Percentiles rank a stretch among this genome's conserved stretches.
Evolutionary conservation across 306 rosid species (phyloP).

Genomic region (Rosa lucieae): DNA sequence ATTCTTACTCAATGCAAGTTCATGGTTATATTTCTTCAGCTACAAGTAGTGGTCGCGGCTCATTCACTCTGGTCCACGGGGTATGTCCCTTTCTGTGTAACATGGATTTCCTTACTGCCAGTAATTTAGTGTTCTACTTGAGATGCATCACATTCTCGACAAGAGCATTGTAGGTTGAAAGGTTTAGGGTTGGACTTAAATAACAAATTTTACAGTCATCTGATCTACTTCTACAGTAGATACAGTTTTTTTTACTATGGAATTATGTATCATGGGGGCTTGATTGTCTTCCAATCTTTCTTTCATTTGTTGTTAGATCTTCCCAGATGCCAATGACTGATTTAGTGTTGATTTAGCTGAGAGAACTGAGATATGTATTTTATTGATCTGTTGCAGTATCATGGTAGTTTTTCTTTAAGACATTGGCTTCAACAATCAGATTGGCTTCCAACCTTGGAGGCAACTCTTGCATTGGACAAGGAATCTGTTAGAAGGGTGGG

Average conservation of each 20-base stretch:
- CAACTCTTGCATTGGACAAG: constrained; percentile 94
- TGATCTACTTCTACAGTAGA: background rate
- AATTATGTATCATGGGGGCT: background rate
- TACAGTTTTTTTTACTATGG: background rate
- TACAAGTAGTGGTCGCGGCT: constrained; percentile 49
- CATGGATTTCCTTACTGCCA: constrained; percentile 16
- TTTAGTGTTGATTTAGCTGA: background rate
- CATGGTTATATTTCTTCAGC: constrained; percentile 81
- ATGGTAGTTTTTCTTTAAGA: constrained; percentile 94
- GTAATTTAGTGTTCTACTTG: background rate
- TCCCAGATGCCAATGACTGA: background rate
- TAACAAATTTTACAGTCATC: background rate
- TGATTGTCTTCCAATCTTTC: background rate
- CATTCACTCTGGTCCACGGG: constrained; percentile 93
- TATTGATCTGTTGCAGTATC: constrained; percentile 59
- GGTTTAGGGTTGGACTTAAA: background rate
- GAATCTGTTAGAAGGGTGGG: constrained; percentile 92
- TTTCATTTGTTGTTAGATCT: background rate
- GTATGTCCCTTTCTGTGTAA: constrained; percentile 44
- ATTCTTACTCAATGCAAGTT: constrained; percentile 95
- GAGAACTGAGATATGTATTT: background rate
- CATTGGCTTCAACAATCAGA: constrained; percentile 97
- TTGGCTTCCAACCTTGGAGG: constrained; percentile 99
- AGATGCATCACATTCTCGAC: constrained; percentile 20
- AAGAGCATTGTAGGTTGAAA: background rate